Percentiles rank a stretch among this genome's conserved stretches.
These are phyloP conservation scores for Ligustrum vulgare DNA, from an alignment of 257 asterid species.

Conservation along the genomic window DNA sequence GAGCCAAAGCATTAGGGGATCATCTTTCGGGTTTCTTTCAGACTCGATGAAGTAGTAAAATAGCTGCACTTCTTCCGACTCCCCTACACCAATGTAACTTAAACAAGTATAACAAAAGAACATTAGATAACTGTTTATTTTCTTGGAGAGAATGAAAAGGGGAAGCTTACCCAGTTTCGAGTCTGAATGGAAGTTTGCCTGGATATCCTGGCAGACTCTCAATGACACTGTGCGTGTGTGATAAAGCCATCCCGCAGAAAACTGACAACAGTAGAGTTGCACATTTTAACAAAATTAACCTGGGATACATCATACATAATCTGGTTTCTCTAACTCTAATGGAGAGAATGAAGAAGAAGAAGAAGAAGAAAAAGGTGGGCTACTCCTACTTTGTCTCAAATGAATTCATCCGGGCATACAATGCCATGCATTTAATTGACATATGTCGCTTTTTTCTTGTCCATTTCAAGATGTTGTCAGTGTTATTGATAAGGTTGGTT, in stretches of 20 bases:
- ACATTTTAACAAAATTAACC: not conserved
- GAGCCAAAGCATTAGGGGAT: conserved; percentile 10
- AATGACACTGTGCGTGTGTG: conserved; percentile 10
- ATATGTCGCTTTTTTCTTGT: too few relatives aligned
- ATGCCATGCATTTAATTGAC: too few relatives aligned
- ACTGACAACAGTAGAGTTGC: not conserved
- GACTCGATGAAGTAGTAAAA: conserved; percentile 14
- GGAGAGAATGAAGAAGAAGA: not conserved
- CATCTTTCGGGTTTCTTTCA: conserved; percentile 8
- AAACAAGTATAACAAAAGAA: not conserved
- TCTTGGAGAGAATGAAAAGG: not conserved
- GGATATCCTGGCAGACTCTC: conserved; percentile 36
- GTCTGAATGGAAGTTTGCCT: conserved; percentile 38
- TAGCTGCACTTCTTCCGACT: conserved; percentile 4
- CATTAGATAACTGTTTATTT: too few relatives aligned
- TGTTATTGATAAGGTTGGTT: too few relatives aligned
- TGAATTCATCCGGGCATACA: too few relatives aligned
- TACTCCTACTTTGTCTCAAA: too few relatives aligned
- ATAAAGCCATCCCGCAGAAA: not conserved
- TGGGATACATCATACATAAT: not conserved
- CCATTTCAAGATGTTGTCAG: too few relatives aligned
- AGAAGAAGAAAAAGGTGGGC: not conserved
- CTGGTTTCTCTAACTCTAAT: not conserved
- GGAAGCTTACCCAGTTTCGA: conserved; percentile 29
- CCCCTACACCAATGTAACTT: conserved; percentile 16